Conservation (phyloP, 768 basidiomycete genomes). For the Trichaptum fuscoviolaceum region DNA sequence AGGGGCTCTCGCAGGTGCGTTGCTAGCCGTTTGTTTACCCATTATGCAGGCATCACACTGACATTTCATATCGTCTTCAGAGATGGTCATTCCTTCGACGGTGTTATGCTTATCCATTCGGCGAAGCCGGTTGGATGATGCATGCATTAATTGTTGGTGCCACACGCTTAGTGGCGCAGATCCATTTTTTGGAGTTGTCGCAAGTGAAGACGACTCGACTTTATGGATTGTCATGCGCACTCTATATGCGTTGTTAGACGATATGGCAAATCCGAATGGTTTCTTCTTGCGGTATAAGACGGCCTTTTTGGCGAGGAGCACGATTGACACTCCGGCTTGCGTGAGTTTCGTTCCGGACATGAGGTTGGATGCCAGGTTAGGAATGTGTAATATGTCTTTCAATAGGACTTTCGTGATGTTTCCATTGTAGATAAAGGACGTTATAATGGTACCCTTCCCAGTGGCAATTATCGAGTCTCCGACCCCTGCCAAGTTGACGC, state of each 20-base stretch:
- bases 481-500: conserved; percentile 12
- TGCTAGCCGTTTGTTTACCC: not conserved
- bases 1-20: too few relatives aligned
- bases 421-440: conserved; percentile 10
- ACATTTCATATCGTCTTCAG: not conserved
- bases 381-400: conserved; percentile 21
- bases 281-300: not conserved
- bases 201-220: not conserved
- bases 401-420: conserved; percentile 15
- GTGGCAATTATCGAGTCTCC: conserved; percentile 16
- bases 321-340: not conserved
- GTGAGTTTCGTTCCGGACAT: conserved; percentile 5
- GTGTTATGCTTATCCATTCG: not conserved
- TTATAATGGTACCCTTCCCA: conserved; percentile 19
- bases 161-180: not conserved
- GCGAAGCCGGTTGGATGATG: not conserved
- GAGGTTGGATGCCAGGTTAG: conserved; percentile 23
- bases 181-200: not conserved
- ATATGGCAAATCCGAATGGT: not conserved
- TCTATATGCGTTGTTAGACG: not conserved
- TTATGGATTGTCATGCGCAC: not conserved
- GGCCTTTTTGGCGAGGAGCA: not conserved
- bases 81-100: not conserved
- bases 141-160: not conserved
- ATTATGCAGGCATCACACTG: not conserved